Base-by-base conservation (phyloP, 2,329 filamentous ascomycete genomes). In the Aspergillus fischeri region DNA sequence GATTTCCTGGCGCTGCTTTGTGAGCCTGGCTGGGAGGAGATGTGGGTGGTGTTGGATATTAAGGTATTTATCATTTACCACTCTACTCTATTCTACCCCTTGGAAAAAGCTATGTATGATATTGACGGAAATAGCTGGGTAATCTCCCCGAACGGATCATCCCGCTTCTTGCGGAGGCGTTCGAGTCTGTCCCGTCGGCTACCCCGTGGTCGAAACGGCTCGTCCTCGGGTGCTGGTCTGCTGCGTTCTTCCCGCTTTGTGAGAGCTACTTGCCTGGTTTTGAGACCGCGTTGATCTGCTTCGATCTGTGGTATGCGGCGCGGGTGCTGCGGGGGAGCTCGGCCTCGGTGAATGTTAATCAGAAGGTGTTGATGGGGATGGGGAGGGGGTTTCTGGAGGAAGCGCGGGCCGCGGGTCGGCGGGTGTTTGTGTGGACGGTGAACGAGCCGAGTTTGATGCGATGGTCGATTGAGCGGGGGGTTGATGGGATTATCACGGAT, bases 401-500 rank as follows among this genome's bases (percentile, higher is more conserved):
- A 54, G 83, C 85, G 27, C 81, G 81, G 59, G 70, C 76, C 50
- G 76, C 78, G 1, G 76, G 80, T 17, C 81, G 88, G 24, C 81
- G 83, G 3, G 77, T 97, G 4, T 87, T 88, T 65, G 83, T 86
- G 0, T 97, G 93, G 93, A 97, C 92, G 0, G 89, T 96, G 52
- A 96, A 97, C 70, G 83, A 88, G 14, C 82, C 84, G 60, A 79
- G 81, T 51, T 83, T 86, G 74, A 97, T 97, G 92, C 82, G 86
- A 65, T 96, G 91, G 91, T 83, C 85, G 61, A 84, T 96, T 35
- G 74, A 80, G 28, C 76, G 83, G 45, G 71, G 73, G 3, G 77
- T 96, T 1, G 90, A 96, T 65, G 92, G 90, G 0, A 88, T 96
- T 4, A 86, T 96, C 53, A 96, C 92, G 0, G 92, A 97, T 68